Base-by-base conservation (phyloP, 345 rosid genomes). In the Crucihimalaya himalaica region DNA sequence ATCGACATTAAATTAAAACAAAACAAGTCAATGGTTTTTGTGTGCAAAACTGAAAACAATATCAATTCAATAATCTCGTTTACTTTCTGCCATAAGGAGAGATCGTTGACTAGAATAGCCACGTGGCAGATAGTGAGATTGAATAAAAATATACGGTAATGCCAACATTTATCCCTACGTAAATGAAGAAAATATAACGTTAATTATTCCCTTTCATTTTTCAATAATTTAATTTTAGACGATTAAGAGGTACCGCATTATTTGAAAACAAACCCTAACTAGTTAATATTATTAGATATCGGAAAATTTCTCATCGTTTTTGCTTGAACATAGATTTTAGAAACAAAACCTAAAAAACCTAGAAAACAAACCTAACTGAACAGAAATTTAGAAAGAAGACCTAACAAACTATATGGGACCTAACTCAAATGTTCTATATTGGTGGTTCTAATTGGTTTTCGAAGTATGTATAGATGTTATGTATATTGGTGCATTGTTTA, bases 11-110 rank as follows among this genome's bases (percentile, higher is more conserved):
- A 58, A 42, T 20, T 2, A 28, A 53, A 67, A 58, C 6, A 67
- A 74, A 28, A 40, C 0, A 59, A 67, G 78, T 74, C 78, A 74
- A 69, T 62, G 70, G 65, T 40, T 35, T 35, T 66, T 61, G 50
- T 42, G 55, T 10, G 63, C 51, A 31, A 61, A 51, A 53, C 7
- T 31, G 66, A 43, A 51, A 67, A 51, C 28, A 18, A 68, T 51
- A 46, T 73, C 43, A 21, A 19, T 68, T 68, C 47, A 68, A 8
- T 60, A 31, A 34, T 66, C 8, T 39, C 39, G 73, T 60, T 68
- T 29, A 48, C 37, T 59, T 59, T 50, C 4, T 52, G 64, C 63
- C 34, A 37, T 6, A 16, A 28, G 59, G 65, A 68, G 69, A 61
- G 64, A 61, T 61, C 23, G 74, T 69, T 76, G 69, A 68, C 69